Base-by-base conservation (phyloP, 148 eudicot genomes). In the Nyssa sinensis region DNA sequence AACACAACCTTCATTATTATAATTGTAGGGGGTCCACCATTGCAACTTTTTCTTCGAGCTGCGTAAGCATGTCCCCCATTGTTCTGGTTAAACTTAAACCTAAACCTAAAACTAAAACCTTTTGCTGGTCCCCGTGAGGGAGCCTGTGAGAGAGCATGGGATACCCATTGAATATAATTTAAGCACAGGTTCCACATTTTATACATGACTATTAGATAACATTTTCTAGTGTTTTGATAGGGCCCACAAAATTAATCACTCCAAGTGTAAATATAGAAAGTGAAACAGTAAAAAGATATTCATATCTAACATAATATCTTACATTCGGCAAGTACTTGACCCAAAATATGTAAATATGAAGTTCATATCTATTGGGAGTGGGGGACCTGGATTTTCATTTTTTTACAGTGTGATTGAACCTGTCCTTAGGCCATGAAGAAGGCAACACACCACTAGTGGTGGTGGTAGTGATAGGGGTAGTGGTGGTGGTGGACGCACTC, bases 401-500 rank as follows among this genome's bases (percentile, higher is more conserved):
- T 66, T 65, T 29, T 62, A 51, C 79, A 67, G 3, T 21, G 34
- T 25, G 14, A 63, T 69, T 59, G 29, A 74, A 27, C 19, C 39
- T 75, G 7, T 47, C 39, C 49, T 57, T 1, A 7, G 23, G 13
- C 34, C 63, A 35, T 27, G 9, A 6, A n/a, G 39, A 47, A 21
- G 44, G 23, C 11, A 23, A 29, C 30, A 29, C 30, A 25, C 3
- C 23, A 62, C 82, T 79, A 76, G 80, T 90, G 97, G 76, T 65
- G 90, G 64, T 93, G 96, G 78, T 93, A 92, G 75, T n/a, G n/a
- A n/a, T n/a, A n/a, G n/a, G n/a, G n/a, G n/a, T 79, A 76, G 80
- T 90, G 97, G 76, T 65, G 90, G 64, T 93, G 96, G 78, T 93
- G 93, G 75, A 66, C 77, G 71, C 98, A 93, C 85, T 93, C 98